Base-by-base conservation (phyloP, 2,329 filamentous ascomycete genomes). In the Fusarium verrucosum region DNA sequence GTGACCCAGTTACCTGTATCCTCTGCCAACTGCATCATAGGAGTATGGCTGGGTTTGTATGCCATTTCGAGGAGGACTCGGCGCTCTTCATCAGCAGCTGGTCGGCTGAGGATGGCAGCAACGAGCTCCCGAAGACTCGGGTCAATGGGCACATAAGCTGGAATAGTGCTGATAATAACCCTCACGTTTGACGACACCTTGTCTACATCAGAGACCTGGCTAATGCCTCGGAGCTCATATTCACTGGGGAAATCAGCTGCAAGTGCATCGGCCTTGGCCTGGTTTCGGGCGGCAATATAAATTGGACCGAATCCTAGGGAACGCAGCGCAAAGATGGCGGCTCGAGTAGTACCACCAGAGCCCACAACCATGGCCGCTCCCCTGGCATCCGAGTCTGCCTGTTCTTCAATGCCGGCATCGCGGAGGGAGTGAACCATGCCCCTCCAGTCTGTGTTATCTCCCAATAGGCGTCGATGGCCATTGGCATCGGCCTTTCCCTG, bases 381-480 rank as follows among this genome's bases (percentile, higher is more conserved):
- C 25, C 86, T 93, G 61, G 87, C 84, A 43, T 53, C 62, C 30
- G 62, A 19, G 32, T 58, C 50, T 50, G 73, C 74, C 70, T 68
- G 76, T 61, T 63, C 44, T 19, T 79, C 79, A 35, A 91, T 81
- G 9, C 92, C 92, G 3, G 87, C 88, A 37, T 86, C 86, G 55
- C 85, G 87, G 19, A 99, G 85, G 5, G 92, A 89, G 68, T 90
- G 87, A 4, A 91, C 87, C 88, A 99, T 99, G 62, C 95, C 95
- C 72, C 88, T 85, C 90, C 93, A 99, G 80, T 99, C 95, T 13
- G 95, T 99, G 78, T 99, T 99, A 75, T 94, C 91, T 38, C 95
- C 95, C 16, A 91, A 76, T 4, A 98, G 85, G 5, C 82, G 84
- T 44, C 78, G 77, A 51, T 81, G 77, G 5, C 79, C 80, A 4